Base-by-base conservation (phyloP, 2,329 filamentous ascomycete species). In the Hypoxylon sp. region DNA sequence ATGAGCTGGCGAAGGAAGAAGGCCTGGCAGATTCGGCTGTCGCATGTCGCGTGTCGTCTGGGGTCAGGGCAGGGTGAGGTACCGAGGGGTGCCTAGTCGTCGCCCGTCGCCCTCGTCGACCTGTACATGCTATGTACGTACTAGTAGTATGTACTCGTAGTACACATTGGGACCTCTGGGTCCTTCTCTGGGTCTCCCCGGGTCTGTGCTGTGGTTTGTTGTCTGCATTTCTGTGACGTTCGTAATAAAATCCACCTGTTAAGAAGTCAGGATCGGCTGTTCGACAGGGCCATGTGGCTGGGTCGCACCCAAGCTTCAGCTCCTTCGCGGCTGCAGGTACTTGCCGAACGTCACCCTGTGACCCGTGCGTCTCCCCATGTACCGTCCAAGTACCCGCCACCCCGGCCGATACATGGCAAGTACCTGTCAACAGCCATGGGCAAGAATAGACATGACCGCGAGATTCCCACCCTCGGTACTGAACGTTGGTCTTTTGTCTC, bases 201-300 rank as follows among this genome's bases (percentile, higher is more conserved):
- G n/a, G 31, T 33, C 31, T 33, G 17, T 11, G 13, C 13, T 4
- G 9, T 10, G 27, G 27, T 29, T 29, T 29, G 27, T 29, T 8
- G 27, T 29, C 3, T 33, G 29, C 15, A 48, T 48, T 37, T 51
- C n/a, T 55, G 40, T 63, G 46, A 57, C 49, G 52, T 60, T 60
- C 49, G 38, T 55, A 63, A 59, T 60, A 57, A 55, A 55, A 60
- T 46, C 46, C 47, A 55, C 53, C 49, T 46, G 38, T 46, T 54
- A 60, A 52, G 49, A 60, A 55, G 21, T 54, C n/a, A 62, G 55
- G 58, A 64, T 64, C 58, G 55, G 61, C 61, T 64, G 61, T 64
- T 61, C 27, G 52, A 64, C 61, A 59, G 61, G 61, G 58, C 58
- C 61, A 64, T 64, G 61, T 62, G 61, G 61, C 55, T 62, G 55